Evolutionary conservation across 352 stramenopile species (phyloP), one percentile per base, ranked within the genome.

Genomic region (Phytophthora quininea): DNA sequence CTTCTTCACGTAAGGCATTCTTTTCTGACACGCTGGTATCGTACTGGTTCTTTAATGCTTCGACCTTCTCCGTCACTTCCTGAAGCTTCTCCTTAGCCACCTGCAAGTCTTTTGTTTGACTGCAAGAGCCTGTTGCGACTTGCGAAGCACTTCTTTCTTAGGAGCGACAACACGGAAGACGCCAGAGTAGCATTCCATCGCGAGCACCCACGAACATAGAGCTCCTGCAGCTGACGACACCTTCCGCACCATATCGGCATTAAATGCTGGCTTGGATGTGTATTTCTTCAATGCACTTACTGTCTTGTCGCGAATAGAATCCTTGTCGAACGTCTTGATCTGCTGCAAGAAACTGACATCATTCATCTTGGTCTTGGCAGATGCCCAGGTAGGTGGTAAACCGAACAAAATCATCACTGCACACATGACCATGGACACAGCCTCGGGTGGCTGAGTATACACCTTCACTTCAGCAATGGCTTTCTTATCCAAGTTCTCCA

Each of bases 381-480:
- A 88, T 0, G 86, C 91, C 96, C 96, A 99, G 37, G 97, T 97
- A 1, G 94, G 93, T 15, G 80, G 82, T n/a, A 97, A 74, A 2
- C 92, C 89, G 63, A 99, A 98, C n/a, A 99, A 77, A 42, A 98
- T 97, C 93, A 98, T 98, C 43, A 99, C 95, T n/a, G 90, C 95
- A 43, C 91, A 95, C 84, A 99, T 94, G 0, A 97, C 92, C 62
- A 97, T 88, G 12, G 96, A 96, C 50, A 99, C 96, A 8, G 92
- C 72, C 58, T 94, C 84, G 0, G 96, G 95, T 15, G 96, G 96
- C 47, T 97, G 95, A 1, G 92, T 91, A 71, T 98, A 99, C 9
- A 97, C 90, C 73, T 99, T 99, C 4, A 98, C 92, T 68, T 99
- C 96, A 4, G 92, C 90, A 49, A 99, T 98, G 1, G 91, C 79